These are phyloP conservation scores for Candida piceae DNA, from an alignment of 805 yeast genomes.

Conservation along the genomic window DNA sequence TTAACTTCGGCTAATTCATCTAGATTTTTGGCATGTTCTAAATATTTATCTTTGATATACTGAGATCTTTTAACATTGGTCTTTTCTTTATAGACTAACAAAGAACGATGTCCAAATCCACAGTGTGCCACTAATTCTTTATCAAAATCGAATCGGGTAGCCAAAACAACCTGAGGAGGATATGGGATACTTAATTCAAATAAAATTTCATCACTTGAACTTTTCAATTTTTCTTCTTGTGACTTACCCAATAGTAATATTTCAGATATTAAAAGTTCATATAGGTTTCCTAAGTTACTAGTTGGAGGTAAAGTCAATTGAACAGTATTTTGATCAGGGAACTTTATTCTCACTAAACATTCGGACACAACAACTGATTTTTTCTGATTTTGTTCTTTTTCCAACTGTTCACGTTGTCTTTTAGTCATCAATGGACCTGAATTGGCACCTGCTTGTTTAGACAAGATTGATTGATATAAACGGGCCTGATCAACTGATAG, in stretches of 20 bases:
- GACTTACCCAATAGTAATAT: constrained; percentile 29
- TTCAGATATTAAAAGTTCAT: constrained; percentile 15
- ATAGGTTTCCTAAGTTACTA: constrained; percentile 32
- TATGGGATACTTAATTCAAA: constrained; percentile 40
- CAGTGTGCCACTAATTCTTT: constrained; percentile 33
- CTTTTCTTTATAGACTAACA: constrained; percentile 19
- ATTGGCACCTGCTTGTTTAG: constrained; percentile 33
- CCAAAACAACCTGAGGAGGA: constrained; percentile 36
- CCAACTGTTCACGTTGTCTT: constrained; percentile 31
- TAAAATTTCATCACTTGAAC: constrained; percentile 5
- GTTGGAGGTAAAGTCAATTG: constrained; percentile 45
- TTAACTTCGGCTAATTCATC: constrained; percentile 24
- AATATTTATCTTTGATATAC: constrained; percentile 20
- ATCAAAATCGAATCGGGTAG: constrained; percentile 17
- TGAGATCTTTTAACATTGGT: constrained; percentile 11
- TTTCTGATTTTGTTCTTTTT: constrained; percentile 21
- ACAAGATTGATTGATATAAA: constrained; percentile 45
- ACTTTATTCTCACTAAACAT: constrained; percentile 45
- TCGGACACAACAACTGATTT: constrained; percentile 22
- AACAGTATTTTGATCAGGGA: constrained; percentile 52
- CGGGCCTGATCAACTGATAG: constrained; percentile 49
- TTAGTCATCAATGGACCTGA: constrained; percentile 28
- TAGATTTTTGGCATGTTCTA: constrained; percentile 20
- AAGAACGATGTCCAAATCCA: constrained; percentile 35
- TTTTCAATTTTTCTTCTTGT: constrained; percentile 24